These are phyloP conservation scores for Gaeumannomyces tritici DNA, from an alignment of 2,329 filamentous ascomycete genomes.

Conservation along the genomic window DNA sequence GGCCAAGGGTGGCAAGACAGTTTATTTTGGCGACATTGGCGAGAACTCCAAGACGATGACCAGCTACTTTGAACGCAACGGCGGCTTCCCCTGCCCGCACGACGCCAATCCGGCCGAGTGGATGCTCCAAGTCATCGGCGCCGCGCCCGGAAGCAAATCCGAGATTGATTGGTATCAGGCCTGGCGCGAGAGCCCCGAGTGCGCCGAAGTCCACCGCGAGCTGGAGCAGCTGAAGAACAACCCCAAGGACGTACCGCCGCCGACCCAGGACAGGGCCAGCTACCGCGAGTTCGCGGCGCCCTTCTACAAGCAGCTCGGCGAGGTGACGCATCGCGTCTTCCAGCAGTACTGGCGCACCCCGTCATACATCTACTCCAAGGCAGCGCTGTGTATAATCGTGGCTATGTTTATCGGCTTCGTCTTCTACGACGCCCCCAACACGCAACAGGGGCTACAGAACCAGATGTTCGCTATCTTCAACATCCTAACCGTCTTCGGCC, in stretches of 20 bases:
- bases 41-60: constrained; percentile 36
- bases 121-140: constrained; percentile 42
- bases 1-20: constrained; percentile 5
- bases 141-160: constrained; percentile 34
- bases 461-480: constrained; percentile 65
- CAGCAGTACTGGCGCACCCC: constrained; percentile 67
- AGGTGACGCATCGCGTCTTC: constrained; percentile 54
- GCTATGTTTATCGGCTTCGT: constrained; percentile 62
- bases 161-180: constrained; percentile 21
- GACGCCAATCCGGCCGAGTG: constrained; percentile 59
- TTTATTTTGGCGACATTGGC: constrained; percentile 6
- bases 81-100: constrained; percentile 40
- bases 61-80: constrained; percentile 52
- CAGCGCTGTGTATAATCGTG: constrained; percentile 40
- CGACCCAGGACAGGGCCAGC: constrained; percentile 27
- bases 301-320: constrained; percentile 48
- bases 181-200: constrained; percentile 22
- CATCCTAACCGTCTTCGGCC: constrained; percentile 58
- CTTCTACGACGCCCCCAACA: constrained; percentile 51
- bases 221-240: constrained; percentile 23
- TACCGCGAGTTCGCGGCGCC: constrained; percentile 62
- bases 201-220: constrained; percentile 41
- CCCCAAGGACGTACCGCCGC: constrained; percentile 14
- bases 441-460: constrained; percentile 59
- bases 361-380: constrained; percentile 62